A percentile compares a stretch with the other conserved stretches of the same genome.
Evolutionary conservation across 1,284 basidiomycete species (phyloP).

Genomic region (Tilletia indica): DNA sequence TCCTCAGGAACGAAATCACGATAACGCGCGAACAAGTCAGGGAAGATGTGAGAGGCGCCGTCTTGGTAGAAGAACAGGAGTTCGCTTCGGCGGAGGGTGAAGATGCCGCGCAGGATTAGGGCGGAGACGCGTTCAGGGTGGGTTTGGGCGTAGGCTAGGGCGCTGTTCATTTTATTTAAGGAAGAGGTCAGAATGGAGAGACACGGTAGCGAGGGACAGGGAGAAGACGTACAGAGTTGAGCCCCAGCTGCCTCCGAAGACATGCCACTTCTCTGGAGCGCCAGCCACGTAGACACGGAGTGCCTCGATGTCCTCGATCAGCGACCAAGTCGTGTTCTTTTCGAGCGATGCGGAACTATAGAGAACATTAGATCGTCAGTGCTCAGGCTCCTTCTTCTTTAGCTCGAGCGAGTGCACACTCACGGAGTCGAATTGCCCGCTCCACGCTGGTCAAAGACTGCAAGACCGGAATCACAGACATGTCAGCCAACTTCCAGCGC

Average conservation of each 20-base stretch:
- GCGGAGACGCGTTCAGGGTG: slow-evolving; percentile 78
- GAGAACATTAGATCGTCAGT: too few species aligned
- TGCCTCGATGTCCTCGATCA: slow-evolving; percentile 84
- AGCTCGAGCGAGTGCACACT: slow-evolving; percentile 39
- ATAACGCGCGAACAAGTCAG: slow-evolving; percentile 61
- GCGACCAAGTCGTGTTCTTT: slow-evolving; percentile 91
- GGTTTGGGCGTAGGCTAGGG: slow-evolving; percentile 79
- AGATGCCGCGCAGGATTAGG: slow-evolving; percentile 85
- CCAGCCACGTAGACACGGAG: slow-evolving; percentile 67
- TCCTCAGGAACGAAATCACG: slow-evolving; percentile 74
- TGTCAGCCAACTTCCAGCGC: too few species aligned
- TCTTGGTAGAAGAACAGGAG: slow-evolving; percentile 90
- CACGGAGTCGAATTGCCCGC: slow-evolving; percentile 82
- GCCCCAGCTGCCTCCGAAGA: slow-evolving; percentile 64
- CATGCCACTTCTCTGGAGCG: slow-evolving; percentile 50
- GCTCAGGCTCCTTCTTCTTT: not conserved
- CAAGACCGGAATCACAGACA: too few species aligned
- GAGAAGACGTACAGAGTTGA: slow-evolving; percentile 66
- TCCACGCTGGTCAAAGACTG: slow-evolving; percentile 63
- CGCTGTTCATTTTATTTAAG: not conserved
- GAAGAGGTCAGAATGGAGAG: not conserved
- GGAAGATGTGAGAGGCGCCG: slow-evolving; percentile 59
- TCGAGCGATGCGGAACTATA: slow-evolving; percentile 65
- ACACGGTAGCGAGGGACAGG: not conserved
- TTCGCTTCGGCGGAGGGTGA: slow-evolving; percentile 77